Evolutionary conservation across 2,329 filamentous ascomycete species (phyloP).

Genomic region (Ophiocordyceps polyrhachis-furcata): DNA sequence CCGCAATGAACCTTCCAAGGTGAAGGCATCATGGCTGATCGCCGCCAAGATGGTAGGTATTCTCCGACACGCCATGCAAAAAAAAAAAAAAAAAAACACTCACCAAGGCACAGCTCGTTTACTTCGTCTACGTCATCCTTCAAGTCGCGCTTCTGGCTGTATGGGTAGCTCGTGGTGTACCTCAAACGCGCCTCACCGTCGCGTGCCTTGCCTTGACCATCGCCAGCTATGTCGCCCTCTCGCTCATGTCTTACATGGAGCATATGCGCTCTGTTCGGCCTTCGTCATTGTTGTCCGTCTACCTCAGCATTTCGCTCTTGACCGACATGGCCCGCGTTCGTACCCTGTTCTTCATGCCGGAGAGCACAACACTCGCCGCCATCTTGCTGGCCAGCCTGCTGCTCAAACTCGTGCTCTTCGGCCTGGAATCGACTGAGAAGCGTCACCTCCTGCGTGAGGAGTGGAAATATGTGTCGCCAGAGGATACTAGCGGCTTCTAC

Average conservation of each 20-base stretch:
- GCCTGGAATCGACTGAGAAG: constrained; percentile 13
- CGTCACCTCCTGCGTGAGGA: constrained; percentile 6
- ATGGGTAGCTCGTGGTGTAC: constrained; percentile 4
- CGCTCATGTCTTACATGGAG: constrained; percentile 12
- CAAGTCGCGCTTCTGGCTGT: constrained; percentile 6
- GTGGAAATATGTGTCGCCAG: constrained; percentile 8
- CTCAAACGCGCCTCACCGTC: constrained; percentile 5
- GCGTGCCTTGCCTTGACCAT: constrained; percentile 4
- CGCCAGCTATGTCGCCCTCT: constrained; percentile 4
- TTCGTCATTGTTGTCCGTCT: constrained; percentile 13
- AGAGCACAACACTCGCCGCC: constrained; percentile 6
- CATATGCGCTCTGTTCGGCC: constrained; percentile 14
- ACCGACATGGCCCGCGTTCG: constrained; percentile 14
- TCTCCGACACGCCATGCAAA: neutral
- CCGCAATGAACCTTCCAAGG: constrained; percentile 2
- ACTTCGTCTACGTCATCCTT: constrained; percentile 3
- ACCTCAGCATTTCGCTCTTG: constrained; percentile 12
- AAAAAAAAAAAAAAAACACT: too few species aligned
- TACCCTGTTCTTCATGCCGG: constrained; percentile 13
- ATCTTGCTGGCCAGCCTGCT: constrained; percentile 9
- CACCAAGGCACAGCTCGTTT: neutral
- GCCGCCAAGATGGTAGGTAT: constrained; percentile 3
- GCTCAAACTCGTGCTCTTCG: constrained; percentile 11
- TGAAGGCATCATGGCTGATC: constrained; percentile 4
- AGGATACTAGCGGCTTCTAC: constrained; percentile 13